phyloP scores from a whole-genome alignment of 2,329 filamentous ascomycete genomes.

The Curvularia sp. region DNA sequence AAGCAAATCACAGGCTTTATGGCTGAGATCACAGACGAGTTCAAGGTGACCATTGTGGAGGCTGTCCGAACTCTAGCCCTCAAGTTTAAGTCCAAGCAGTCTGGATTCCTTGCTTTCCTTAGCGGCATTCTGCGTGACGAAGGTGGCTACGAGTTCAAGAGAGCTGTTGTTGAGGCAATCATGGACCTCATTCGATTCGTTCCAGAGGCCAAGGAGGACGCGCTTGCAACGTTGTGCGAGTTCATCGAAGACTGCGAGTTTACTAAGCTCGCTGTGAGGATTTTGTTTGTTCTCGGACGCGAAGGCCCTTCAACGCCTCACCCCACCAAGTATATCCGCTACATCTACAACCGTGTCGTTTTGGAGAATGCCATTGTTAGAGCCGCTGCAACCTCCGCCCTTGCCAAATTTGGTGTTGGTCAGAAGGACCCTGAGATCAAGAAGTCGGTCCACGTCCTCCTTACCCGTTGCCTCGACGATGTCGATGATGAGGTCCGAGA shows the following conservation, averaged over 20 bases:
- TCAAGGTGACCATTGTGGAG: conserved; percentile 99
- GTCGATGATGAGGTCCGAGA: conserved; percentile 98
- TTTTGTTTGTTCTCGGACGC: conserved; percentile 89
- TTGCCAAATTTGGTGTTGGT: conserved; percentile 94
- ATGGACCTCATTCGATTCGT: conserved; percentile 99
- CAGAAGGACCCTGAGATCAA: conserved; percentile 97
- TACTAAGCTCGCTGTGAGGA: conserved; percentile 94
- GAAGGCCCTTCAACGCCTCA: conserved; percentile 95
- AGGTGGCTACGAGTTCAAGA: conserved; percentile 98
- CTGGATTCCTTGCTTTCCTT: conserved; percentile 95
- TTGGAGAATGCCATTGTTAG: conserved; percentile 96
- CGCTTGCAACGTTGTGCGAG: conserved; percentile 93
- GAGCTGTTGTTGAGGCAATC: conserved; percentile 97
- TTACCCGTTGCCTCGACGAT: conserved; percentile 93
- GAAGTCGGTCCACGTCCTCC: conserved; percentile 89
- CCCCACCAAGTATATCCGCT: conserved; percentile 98
- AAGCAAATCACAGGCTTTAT: conserved; percentile 98
- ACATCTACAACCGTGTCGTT: conserved; percentile 98
- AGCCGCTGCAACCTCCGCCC: conserved; percentile 90
- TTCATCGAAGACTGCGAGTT: conserved; percentile 99
- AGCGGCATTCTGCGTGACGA: conserved; percentile 97
- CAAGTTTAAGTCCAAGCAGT: conserved; percentile 98
- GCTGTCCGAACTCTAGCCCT: conserved; percentile 95
- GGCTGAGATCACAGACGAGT: conserved; percentile 98
- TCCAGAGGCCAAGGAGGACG: conserved; percentile 81